These are phyloP conservation scores for Oryza officinalis DNA, from an alignment of 176 grass and related monocot species.

Conservation along the genomic window DNA sequence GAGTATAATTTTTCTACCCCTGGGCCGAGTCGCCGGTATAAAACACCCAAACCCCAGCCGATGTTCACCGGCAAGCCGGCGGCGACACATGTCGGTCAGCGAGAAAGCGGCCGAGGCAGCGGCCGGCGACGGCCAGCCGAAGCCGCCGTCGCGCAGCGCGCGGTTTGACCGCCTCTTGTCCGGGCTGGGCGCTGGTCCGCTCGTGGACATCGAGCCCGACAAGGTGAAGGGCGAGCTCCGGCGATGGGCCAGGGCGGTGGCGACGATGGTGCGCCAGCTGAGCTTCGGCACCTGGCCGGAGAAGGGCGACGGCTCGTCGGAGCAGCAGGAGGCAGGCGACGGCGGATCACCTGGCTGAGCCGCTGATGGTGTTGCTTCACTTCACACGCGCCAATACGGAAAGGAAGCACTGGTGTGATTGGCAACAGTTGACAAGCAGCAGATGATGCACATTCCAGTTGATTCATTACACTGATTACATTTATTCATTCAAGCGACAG, in stretches of 20 bases:
- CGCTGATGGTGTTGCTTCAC: neutral
- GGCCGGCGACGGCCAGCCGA: neutral
- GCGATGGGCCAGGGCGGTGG: conserved; percentile 79
- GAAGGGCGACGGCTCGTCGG: conserved; percentile 20
- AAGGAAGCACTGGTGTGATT: neutral
- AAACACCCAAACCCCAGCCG: neutral
- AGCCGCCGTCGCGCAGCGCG: neutral
- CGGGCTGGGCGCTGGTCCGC: conserved; percentile 43
- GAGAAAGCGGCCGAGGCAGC: neutral
- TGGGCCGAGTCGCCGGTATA: conserved; percentile 3
- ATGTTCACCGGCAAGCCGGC: neutral
- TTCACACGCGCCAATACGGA: neutral
- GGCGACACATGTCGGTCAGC: conserved; percentile 28
- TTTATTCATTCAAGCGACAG: conserved; percentile 8
- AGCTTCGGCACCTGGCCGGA: conserved; percentile 60
- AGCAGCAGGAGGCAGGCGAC: neutral
- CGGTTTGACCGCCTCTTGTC: conserved; percentile 59
- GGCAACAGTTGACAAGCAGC: neutral
- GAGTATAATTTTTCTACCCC: conserved; percentile 23
- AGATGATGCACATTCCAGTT: neutral
- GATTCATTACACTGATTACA: neutral
- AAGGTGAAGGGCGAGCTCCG: conserved; percentile 68
- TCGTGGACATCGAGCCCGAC: conserved; percentile 62
- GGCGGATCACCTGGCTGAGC: conserved; percentile 2
- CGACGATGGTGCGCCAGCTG: conserved; percentile 60